phyloP scores from a whole-genome alignment of 306 rosid species.

The Alnus rubra region DNA sequence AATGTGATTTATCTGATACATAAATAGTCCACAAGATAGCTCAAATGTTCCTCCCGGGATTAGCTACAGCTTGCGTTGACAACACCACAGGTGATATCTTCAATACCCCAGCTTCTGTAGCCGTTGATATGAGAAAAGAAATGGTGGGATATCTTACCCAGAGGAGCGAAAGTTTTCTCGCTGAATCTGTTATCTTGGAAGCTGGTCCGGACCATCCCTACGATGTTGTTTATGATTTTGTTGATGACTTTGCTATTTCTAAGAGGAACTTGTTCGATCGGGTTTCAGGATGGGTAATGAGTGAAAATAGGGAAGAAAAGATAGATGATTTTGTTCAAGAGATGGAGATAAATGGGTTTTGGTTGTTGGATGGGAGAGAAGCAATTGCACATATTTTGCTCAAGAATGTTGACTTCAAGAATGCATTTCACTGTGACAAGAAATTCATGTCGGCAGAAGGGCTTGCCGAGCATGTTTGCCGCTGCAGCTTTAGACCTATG shows the following conservation, averaged over 20 bases:
- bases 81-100: slow-evolving; percentile 71
- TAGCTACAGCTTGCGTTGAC: slow-evolving; percentile 78
- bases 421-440: slow-evolving; percentile 54
- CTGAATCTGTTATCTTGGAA: slow-evolving; percentile 64
- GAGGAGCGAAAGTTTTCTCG: slow-evolving; percentile 72
- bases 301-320: slow-evolving; percentile 82
- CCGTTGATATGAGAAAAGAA: slow-evolving; percentile 72
- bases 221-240: slow-evolving; percentile 66
- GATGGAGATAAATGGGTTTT: slow-evolving; percentile 68
- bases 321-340: slow-evolving; percentile 87
- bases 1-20: slow-evolving; percentile 64
- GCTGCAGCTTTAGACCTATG: slow-evolving; percentile 57
- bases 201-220: slow-evolving; percentile 64
- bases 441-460: slow-evolving; percentile 48
- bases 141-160: slow-evolving; percentile 62
- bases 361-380: slow-evolving; percentile 69
- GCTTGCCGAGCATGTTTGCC: slow-evolving; percentile 46
- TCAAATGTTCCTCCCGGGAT: slow-evolving; percentile 69
- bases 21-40: slow-evolving; percentile 74
- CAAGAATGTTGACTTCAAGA: slow-evolving; percentile 74
- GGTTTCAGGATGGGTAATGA: slow-evolving; percentile 74
- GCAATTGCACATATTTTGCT: slow-evolving; percentile 45
- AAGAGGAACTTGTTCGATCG: slow-evolving; percentile 71
- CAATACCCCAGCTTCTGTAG: slow-evolving; percentile 63
- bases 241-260: slow-evolving; percentile 64